Evolutionary conservation across 1,284 basidiomycete species (phyloP), one percentile per base, ranked within the genome.

Genomic region (Microbotryomycetes sp.): DNA sequence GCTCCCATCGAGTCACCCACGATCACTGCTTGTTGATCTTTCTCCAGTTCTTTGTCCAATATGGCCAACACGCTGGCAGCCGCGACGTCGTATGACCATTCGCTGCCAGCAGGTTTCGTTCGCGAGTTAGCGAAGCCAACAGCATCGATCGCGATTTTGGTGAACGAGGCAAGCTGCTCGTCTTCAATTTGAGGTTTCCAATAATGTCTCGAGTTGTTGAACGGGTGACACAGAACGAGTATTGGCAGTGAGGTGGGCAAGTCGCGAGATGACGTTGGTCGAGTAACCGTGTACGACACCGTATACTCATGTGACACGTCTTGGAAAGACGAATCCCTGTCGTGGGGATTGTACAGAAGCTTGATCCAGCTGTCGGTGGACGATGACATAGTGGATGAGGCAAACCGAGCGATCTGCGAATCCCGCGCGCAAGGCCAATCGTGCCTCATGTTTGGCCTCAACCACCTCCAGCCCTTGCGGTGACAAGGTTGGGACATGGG

Each of bases 1-100:
- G 51, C 58, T 0, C 58, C 58, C 58, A 59, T 59, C 45, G 52
- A 54, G 29, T 59, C 58, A 2, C 58, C 58, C 12, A 54, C 15
- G 14, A 49, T 5, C 0, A 59, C 58, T 19, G 58, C 52, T 19
- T 36, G 6, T 32, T 19, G 23, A 2, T 19, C 32, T 15, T 6
- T n/a, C 12, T 26, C 31, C 6, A 26, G 22, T 6, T 47, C 42
- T 29, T 28, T n/a, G 26, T 59, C 58, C 25, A 59, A 45, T 4
- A 54, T 29, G 45, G 29, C 51, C 25, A 59, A 32, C 22, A 59
- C n/a, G 4, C 22, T 30, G 9, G 26, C 52, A 9, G 58, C 58
- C 16, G 46, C 51, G 30, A 59, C 45, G 19, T 59, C 58, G 14
- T 54, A 59, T 3, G 51, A 54, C 58, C 58, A 59, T 19, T 50